These are phyloP conservation scores for Fusarium piperis DNA, from an alignment of 2,329 filamentous ascomycete species.

Conservation along the genomic window DNA sequence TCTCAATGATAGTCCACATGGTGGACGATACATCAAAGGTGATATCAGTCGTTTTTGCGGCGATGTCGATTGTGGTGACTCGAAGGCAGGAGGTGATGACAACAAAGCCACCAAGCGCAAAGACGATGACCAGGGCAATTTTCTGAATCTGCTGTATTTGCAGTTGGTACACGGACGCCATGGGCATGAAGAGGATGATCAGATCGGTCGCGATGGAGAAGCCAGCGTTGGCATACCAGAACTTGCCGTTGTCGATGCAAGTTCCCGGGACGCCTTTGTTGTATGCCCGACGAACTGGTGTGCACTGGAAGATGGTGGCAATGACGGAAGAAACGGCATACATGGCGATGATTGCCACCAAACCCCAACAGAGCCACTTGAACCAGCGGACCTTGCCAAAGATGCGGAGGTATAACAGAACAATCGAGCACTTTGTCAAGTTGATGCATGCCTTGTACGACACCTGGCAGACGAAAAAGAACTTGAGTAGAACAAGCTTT, in stretches of 20 bases:
- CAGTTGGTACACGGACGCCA: conserved; percentile 55
- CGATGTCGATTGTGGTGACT: conserved; percentile 43
- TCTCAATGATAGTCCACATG: conserved; percentile 53
- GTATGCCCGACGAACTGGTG: conserved; percentile 52
- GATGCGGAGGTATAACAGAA: conserved; percentile 48
- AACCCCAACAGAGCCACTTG: conserved; percentile 38
- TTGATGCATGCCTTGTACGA: conserved; percentile 47
- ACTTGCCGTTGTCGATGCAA: conserved; percentile 55
- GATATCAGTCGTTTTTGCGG: conserved; percentile 40
- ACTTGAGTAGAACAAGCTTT: conserved; percentile 9
- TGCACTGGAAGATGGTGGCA: conserved; percentile 43
- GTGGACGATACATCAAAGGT: conserved; percentile 48
- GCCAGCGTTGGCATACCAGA: conserved; percentile 59
- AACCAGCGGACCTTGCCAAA: conserved; percentile 44
- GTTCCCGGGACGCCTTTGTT: conserved; percentile 51
- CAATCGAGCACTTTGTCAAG: conserved; percentile 46
- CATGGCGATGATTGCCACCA: conserved; percentile 38
- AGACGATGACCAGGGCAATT: conserved; percentile 49
- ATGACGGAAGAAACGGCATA: conserved; percentile 43
- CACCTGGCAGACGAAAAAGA: conserved; percentile 41
- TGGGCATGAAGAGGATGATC: conserved; percentile 55
- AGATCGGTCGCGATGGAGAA: conserved; percentile 58
- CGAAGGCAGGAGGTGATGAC: conserved; percentile 46
- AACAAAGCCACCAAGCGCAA: conserved; percentile 50
- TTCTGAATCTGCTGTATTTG: conserved; percentile 52